phyloP scores from a whole-genome alignment of 345 rosid species.

The Eucalyptus leucophloia region DNA sequence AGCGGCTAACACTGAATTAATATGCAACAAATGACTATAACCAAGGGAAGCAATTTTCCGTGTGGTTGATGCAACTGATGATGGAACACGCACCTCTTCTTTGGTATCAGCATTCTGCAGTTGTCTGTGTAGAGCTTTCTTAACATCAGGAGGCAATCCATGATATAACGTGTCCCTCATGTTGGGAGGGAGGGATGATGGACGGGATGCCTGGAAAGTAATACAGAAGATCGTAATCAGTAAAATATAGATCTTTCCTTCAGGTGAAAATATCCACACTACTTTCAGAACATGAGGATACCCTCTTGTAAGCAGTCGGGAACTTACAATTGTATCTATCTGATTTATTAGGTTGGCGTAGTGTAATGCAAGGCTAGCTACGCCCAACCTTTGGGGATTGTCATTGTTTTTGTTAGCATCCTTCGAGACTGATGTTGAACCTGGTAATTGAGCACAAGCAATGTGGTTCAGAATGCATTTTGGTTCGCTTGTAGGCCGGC shows the following conservation, averaged over 20 bases:
- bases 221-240: not conserved
- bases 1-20: not conserved
- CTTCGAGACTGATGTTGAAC: constrained; percentile 1
- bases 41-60: not conserved
- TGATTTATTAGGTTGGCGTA: constrained; percentile 84
- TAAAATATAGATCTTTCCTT: not conserved
- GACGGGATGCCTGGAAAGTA: constrained; percentile 55
- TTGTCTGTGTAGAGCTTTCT: constrained; percentile 51
- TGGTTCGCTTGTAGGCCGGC: not conserved
- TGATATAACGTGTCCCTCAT: constrained; percentile 69
- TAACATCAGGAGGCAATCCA: constrained; percentile 57
- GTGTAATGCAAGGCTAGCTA: constrained; percentile 83
- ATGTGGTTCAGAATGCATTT: not conserved
- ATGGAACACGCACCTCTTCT: constrained; percentile 47
- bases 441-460: constrained; percentile 5
- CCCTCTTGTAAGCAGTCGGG: not conserved
- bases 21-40: not conserved
- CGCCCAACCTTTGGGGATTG: constrained; percentile 46
- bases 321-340: constrained; percentile 78
- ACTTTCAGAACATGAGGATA: not conserved
- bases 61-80: not conserved
- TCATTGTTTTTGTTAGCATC: constrained; percentile 2
- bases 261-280: not conserved
- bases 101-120: constrained; percentile 30
- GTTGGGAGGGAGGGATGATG: constrained; percentile 64